Base-by-base conservation (phyloP, 495 filamentous ascomycete species). In the Hypoxylon crocopeplum region DNA sequence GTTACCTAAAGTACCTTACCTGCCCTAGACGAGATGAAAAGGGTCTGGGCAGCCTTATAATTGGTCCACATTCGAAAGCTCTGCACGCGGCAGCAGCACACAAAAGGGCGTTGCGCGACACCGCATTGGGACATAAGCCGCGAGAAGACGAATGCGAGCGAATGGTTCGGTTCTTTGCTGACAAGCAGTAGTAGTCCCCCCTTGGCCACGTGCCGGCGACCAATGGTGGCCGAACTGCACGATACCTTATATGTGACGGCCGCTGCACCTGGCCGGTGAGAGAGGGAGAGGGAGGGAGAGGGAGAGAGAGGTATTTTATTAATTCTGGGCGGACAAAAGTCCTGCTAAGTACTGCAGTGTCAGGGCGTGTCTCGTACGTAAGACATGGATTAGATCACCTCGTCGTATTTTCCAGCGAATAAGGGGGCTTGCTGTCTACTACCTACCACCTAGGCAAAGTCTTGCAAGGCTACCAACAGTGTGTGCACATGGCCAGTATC, bases 81-180 rank as follows among this genome's bases (percentile, higher is more conserved):
- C 24, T 27, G 24, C 24, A 27, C 24, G 24, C 24, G 3, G 24
- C 24, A 27, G 24, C 24, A n/a, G n/a, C n/a, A n/a, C n/a, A n/a
- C n/a, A 27, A 4, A 27, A 4, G 24, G 24, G 3, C 4, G 24
- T 27, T 27, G 24, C 24, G 24, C 32, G 24, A 29, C 29, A 4
- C 56, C 48, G 48, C 36, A 60, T 48, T n/a, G 22, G 48, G 56
- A 48, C 20, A 60, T 37, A 60, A 60, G 10, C 27, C 56, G 56
- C 56, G 56, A 60, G 42, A 16, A 34, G 32, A 11, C 32, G 17
- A 34, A 5, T 7, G 7, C 5, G 22, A 46, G 42, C 27, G 16
- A 30, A 13, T 12, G n/a, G n/a, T n/a, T n/a, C n/a, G n/a, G n/a
- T n/a, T n/a, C n/a, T n/a, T n/a, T n/a, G n/a, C n/a, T n/a, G n/a